These are phyloP conservation scores for Penicillium sp. DNA, from an alignment of 2,329 filamentous ascomycete species.

Conservation along the genomic window DNA sequence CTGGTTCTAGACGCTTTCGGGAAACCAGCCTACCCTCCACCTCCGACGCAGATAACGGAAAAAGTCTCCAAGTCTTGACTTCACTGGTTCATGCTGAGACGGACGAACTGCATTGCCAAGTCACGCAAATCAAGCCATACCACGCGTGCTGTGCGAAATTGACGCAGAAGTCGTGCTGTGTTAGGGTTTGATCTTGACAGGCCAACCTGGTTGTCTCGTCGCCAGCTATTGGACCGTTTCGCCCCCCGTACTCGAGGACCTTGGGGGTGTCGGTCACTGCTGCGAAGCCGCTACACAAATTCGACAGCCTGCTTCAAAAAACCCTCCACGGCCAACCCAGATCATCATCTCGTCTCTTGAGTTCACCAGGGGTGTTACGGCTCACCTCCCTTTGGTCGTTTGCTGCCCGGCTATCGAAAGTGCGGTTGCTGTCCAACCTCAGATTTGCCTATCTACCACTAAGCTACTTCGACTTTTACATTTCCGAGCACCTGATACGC, in stretches of 20 bases:
- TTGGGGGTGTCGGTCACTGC: conserved; percentile 21
- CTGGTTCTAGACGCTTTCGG: neutral
- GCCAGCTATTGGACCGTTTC: conserved; percentile 17
- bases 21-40: neutral
- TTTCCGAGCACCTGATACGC: neutral
- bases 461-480: neutral
- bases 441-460: conserved; percentile 7
- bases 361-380: conserved; percentile 21
- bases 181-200: conserved; percentile 17
- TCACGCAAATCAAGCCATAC: neutral
- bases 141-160: neutral
- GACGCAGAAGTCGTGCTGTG: conserved; percentile 8
- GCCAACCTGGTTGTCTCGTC: conserved; percentile 14
- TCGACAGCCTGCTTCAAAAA: neutral
- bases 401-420: neutral
- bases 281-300: conserved; percentile 17
- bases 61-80: neutral
- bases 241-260: conserved; percentile 22
- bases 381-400: conserved; percentile 3
- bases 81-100: conserved; percentile 1
- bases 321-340: conserved; percentile 10
- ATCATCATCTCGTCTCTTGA: conserved; percentile 6
- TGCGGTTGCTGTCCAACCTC: neutral
- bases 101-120: conserved; percentile 6
- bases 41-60: neutral